Percentiles rank a stretch among this genome's conserved stretches.
Conservation (phyloP, 2,329 filamentous ascomycete species). For the Thelonectria blattea region DNA sequence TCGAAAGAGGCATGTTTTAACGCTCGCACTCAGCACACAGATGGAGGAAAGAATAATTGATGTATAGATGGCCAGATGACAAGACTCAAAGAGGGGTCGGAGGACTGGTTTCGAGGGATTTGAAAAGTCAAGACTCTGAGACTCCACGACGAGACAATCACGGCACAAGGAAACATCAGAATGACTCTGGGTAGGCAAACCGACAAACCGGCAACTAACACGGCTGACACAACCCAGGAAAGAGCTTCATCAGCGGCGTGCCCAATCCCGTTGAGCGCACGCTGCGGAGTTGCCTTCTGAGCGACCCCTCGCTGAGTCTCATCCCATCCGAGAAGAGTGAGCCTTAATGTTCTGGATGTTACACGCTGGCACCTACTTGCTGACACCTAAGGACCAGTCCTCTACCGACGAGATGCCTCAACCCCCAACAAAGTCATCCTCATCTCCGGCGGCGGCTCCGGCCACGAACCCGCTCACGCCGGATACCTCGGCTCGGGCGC, state of each 20-base stretch:
- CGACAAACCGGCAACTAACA: not conserved
- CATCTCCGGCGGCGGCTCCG: constrained; percentile 33
- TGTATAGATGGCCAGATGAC: constrained; percentile 7
- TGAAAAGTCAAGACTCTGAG: no score
- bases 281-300: constrained; percentile 33
- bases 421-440: constrained; percentile 29
- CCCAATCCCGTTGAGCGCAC: constrained; percentile 29
- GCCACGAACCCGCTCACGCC: constrained; percentile 35
- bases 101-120: not conserved
- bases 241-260: constrained; percentile 34
- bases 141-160: not conserved
- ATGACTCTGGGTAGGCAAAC: constrained; percentile 31
- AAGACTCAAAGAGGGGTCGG: constrained; percentile 1
- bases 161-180: constrained; percentile 9
- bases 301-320: constrained; percentile 32
- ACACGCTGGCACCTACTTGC: not conserved
- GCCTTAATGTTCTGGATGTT: not conserved
- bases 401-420: constrained; percentile 27
- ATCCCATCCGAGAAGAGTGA: constrained; percentile 32
- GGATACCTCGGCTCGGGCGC: constrained; percentile 35
- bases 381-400: constrained; percentile 15
- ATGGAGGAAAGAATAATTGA: not conserved
- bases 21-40: constrained; percentile 10
- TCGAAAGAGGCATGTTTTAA: constrained; percentile 24
- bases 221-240: constrained; percentile 25